These are phyloP conservation scores for Mitragyna speciosa DNA, from an alignment of 257 asterid genomes.

Conservation along the genomic window DNA sequence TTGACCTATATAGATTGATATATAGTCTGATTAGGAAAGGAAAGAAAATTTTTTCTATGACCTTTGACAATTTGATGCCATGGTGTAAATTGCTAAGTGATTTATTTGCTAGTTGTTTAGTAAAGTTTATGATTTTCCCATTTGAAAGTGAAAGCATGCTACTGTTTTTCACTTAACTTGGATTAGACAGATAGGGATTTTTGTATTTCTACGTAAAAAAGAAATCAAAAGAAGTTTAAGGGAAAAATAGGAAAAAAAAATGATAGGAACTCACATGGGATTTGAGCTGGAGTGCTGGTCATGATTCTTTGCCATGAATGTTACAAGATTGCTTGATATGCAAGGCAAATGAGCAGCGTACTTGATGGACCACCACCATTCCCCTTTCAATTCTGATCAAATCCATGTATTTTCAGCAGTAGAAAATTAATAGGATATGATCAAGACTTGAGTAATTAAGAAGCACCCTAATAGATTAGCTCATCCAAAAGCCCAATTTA, in stretches of 20 bases:
- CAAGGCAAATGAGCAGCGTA: slow-evolving; percentile 73
- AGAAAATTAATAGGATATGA: neutral
- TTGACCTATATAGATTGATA: neutral
- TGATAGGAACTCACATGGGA: slow-evolving; percentile 80
- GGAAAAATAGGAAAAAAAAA: slow-evolving; percentile 44
- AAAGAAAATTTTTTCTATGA: neutral
- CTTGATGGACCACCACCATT: slow-evolving; percentile 79
- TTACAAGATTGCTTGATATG: slow-evolving; percentile 72
- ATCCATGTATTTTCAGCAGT: neutral
- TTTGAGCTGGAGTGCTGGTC: slow-evolving; percentile 65
- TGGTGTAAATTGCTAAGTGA: neutral
- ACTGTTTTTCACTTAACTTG: neutral
- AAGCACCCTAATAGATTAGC: slow-evolving; percentile 9
- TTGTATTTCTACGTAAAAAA: neutral
- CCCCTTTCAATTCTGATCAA: slow-evolving; percentile 4
- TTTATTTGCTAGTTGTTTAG: neutral
- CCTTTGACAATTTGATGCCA: neutral
- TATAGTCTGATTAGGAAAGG: neutral
- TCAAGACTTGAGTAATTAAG: neutral
- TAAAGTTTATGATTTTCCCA: neutral
- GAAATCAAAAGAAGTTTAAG: neutral
- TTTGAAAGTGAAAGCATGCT: slow-evolving; percentile 1
- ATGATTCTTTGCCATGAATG: slow-evolving; percentile 72
- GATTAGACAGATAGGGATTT: neutral
- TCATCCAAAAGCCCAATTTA: slow-evolving; percentile 8